Conservation (phyloP, 1,139 yeast species). For the Kazachstania sp. region DNA sequence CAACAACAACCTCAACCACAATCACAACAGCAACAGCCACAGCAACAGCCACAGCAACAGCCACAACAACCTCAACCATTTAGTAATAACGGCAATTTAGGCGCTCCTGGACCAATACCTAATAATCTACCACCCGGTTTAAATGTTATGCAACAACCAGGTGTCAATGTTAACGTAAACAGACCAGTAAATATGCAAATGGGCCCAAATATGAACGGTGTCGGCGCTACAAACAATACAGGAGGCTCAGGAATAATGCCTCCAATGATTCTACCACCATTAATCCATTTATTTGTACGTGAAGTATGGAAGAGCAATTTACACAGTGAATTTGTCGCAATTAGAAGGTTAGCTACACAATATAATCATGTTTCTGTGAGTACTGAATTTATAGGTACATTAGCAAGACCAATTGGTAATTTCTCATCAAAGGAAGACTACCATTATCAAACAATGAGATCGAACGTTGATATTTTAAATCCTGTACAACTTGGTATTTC, state of each 20-base stretch:
- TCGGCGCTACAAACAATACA: constrained; percentile 5
- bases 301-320: constrained; percentile 84
- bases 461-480: constrained; percentile 79
- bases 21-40: constrained; percentile 2
- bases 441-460: constrained; percentile 89
- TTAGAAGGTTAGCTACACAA: constrained; percentile 61
- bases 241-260: constrained; percentile 10
- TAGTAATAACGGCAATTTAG: not conserved
- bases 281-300: constrained; percentile 30
- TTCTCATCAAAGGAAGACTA: constrained; percentile 86
- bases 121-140: constrained; percentile 5
- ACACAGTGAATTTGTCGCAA: constrained; percentile 67
- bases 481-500: constrained; percentile 86
- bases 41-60: constrained; percentile 1
- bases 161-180: constrained; percentile 2
- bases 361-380: constrained; percentile 69
- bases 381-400: constrained; percentile 93
- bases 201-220: constrained; percentile 12
- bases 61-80: constrained; percentile 4
- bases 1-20: constrained; percentile 5
- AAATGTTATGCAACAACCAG: constrained; percentile 6
- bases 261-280: constrained; percentile 25
- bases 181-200: constrained; percentile 8
- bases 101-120: constrained; percentile 1
- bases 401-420: constrained; percentile 94